phyloP scores from a whole-genome alignment of 176 grass and related monocot species.

The Rhynchospora pubera region DNA sequence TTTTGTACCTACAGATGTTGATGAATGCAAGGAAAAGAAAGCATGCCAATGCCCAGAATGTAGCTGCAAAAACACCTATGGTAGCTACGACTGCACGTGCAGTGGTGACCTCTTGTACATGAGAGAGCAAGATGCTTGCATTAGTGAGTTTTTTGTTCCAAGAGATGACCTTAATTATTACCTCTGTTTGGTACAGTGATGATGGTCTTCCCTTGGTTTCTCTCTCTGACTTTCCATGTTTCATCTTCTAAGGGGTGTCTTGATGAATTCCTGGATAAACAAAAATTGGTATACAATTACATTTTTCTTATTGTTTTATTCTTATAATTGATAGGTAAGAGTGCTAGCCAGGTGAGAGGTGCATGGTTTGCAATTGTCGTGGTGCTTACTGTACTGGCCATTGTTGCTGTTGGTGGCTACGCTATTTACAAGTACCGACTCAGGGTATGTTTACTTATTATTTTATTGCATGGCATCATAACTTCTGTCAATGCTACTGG shows the following conservation, averaged over 20 bases:
- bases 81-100: slow-evolving; percentile 31
- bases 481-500: neutral
- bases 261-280: neutral
- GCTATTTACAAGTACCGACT: slow-evolving; percentile 24
- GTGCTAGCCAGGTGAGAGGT: slow-evolving; percentile 18
- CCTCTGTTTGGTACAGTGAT: neutral
- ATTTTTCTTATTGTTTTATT: slow-evolving; percentile 8
- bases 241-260: neutral
- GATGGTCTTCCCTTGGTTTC: neutral
- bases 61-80: slow-evolving; percentile 40
- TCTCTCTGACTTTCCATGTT: neutral
- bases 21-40: slow-evolving; percentile 38
- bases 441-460: slow-evolving; percentile 20
- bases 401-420: slow-evolving; percentile 20
- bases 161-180: neutral
- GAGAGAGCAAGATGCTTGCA: slow-evolving; percentile 31
- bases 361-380: slow-evolving; percentile 19
- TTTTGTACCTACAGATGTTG: slow-evolving; percentile 22
- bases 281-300: neutral
- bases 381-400: slow-evolving; percentile 3
- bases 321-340: slow-evolving; percentile 21
- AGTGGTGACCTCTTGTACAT: slow-evolving; percentile 28
- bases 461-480: neutral
- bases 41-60: slow-evolving; percentile 35
- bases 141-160: slow-evolving; percentile 24